These are phyloP conservation scores for Annulohypoxylon truncatum DNA, from an alignment of 2,329 filamentous ascomycete genomes.

Conservation along the genomic window DNA sequence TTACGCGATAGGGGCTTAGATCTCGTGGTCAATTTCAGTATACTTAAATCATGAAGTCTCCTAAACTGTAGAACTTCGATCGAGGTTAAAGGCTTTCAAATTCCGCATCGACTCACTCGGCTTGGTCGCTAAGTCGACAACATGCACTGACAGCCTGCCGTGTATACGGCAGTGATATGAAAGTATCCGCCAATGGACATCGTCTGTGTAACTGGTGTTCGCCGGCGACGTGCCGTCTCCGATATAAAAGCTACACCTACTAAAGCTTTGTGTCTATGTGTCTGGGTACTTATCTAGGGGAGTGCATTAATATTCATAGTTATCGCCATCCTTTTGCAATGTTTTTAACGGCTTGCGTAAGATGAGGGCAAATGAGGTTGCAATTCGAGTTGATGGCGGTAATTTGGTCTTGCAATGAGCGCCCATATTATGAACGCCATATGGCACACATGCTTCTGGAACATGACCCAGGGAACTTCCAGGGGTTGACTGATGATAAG, in stretches of 20 bases:
- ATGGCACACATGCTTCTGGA: constrained; percentile 17
- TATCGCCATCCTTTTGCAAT: neutral
- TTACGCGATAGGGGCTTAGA: neutral
- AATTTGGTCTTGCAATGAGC: constrained; percentile 15
- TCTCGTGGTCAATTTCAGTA: neutral
- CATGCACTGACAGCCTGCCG: constrained; percentile 13
- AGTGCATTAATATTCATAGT: neutral
- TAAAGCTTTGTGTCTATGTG: neutral
- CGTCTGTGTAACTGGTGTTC: constrained; percentile 2
- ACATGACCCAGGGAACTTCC: neutral
- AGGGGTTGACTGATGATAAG: constrained; percentile 8
- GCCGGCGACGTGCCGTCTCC: constrained; percentile 13
- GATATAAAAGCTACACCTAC: constrained; percentile 22
- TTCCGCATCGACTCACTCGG: constrained; percentile 23
- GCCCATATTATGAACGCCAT: constrained; percentile 16
- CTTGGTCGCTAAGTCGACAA: constrained; percentile 9
- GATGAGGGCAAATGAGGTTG: constrained; percentile 16
- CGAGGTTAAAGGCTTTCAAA: neutral
- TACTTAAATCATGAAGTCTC: neutral
- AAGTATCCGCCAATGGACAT: constrained; percentile 1
- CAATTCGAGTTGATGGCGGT: constrained; percentile 12
- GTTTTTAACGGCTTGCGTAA: neutral
- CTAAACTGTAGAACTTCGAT: constrained; percentile 35
- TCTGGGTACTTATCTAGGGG: neutral
- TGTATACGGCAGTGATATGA: constrained; percentile 23